phyloP scores from a whole-genome alignment of 1,139 yeast genomes.

The Lodderomyces margitis region DNA sequence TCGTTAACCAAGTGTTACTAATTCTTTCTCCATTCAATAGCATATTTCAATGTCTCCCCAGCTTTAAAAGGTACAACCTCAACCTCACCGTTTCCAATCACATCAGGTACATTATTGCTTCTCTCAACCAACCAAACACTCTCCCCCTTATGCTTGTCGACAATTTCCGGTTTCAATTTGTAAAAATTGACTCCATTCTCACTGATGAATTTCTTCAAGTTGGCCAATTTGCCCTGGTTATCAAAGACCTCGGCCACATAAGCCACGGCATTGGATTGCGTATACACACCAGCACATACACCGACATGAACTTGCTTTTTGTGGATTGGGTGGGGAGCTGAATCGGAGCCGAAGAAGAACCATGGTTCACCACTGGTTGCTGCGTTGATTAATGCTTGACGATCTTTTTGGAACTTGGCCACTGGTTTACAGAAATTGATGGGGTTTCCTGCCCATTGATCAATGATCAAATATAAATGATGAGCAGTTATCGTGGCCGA shows the following conservation, averaged over 20 bases:
- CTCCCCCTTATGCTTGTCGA: constrained; percentile 43
- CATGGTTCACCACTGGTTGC: constrained; percentile 91
- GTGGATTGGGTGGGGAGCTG: constrained; percentile 91
- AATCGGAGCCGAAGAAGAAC: constrained; percentile 95
- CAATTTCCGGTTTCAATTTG: constrained; percentile 37
- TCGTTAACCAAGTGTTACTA: too few species aligned
- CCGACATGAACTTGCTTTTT: constrained; percentile 75
- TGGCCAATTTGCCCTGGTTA: constrained; percentile 56
- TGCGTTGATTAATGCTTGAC: constrained; percentile 75
- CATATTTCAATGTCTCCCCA: constrained; percentile 72
- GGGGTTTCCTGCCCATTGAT: constrained; percentile 96
- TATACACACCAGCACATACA: constrained; percentile 96
- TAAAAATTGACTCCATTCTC: constrained; percentile 74
- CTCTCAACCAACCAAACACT: constrained; percentile 45
- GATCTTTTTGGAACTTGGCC: constrained; percentile 86
- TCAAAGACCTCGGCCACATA: constrained; percentile 90
- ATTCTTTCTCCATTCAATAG: constrained; percentile 64
- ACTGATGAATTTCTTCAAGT: constrained; percentile 70
- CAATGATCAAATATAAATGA: constrained; percentile 83
- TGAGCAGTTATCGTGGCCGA: constrained; percentile 97
- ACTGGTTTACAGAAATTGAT: constrained; percentile 96
- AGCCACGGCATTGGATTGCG: constrained; percentile 79
- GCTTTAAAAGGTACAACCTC: constrained; percentile 88
- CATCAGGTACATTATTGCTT: constrained; percentile 56
- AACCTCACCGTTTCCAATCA: constrained; percentile 45